Evolutionary conservation across 306 rosid species (phyloP).

Genomic region (Prunus mira): DNA sequence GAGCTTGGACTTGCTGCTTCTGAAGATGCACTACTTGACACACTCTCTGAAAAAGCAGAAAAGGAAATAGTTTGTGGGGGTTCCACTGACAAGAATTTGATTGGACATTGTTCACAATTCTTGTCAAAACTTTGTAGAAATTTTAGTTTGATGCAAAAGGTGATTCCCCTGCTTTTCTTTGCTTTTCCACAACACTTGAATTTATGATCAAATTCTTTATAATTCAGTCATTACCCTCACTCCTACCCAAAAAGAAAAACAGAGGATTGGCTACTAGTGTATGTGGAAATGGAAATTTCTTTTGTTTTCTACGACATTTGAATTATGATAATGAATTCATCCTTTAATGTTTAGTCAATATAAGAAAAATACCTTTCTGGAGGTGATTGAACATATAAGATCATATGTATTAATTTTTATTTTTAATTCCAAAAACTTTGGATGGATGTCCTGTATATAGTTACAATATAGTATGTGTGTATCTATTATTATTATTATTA

Average conservation of each 20-base stretch:
- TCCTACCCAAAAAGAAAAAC: neutral
- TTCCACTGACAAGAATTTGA: conserved; percentile 61
- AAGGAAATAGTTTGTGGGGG: conserved; percentile 77
- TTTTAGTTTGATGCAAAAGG: conserved; percentile 85
- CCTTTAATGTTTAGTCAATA: neutral
- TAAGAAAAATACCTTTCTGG: neutral
- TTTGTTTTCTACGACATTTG: neutral
- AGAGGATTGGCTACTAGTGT: neutral
- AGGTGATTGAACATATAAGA: neutral
- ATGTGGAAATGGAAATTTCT: neutral
- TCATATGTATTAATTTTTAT: neutral
- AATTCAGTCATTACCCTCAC: neutral
- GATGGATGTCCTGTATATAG: conserved; percentile 11
- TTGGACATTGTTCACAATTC: conserved; percentile 73
- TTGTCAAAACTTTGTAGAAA: conserved; percentile 87
- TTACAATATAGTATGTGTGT: neutral
- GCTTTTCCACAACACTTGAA: neutral
- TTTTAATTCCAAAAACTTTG: neutral
- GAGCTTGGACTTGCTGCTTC: conserved; percentile 95
- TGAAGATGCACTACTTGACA: conserved; percentile 89
- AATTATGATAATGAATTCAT: neutral
- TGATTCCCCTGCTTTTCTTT: conserved; percentile 26
- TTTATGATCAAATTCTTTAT: neutral
- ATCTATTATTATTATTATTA: neutral
- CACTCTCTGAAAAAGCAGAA: conserved; percentile 78